Evolutionary conservation across 805 yeast genomes (phyloP), one percentile per base, ranked within the genome.

Genomic region (Lipomyces mesembrius): DNA sequence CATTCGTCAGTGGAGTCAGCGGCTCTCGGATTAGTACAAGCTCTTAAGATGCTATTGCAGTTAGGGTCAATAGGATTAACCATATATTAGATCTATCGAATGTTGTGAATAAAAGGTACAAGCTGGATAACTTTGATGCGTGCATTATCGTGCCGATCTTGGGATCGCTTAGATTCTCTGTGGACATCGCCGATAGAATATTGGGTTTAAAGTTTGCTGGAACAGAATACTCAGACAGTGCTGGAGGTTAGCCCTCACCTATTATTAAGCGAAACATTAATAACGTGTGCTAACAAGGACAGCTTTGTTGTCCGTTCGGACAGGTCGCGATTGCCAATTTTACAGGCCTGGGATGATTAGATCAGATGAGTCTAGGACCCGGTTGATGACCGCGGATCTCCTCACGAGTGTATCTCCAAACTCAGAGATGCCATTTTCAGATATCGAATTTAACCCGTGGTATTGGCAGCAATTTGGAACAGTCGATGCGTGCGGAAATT

Each of bases 401-500:
- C 39, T 55, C 7, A 22, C 61, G 14, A 29, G 37, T 14, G 53
- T 57, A 14, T 57, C 25, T 2, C 52, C 61, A n/a, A 25, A 35
- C 5, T 11, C 11, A 22, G 35, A 27, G 11, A 2, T 32, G 34
- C 43, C 27, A 11, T 60, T 46, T 54, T 17, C 84, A 1, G 82
- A 83, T 71, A 74, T 78, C 20, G 56, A 74, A 2, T 81, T 82
- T 65, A 77, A 78, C 63, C 82, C 83, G 0, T 74, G 73, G 69
- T 74, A 76, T 29, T 66, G 69, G 62, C 63, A 69, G 11, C 71
- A 71, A 32, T 70, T 83, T 64, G 77, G 76, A 3, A 70, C 79
- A 2, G 73, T 83, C 3, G 87, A 84, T 71, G 72, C 79, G 6
- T 75, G 77, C 37, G 88, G 88, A 0, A 77, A 80, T 83, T 73